Base-by-base conservation (phyloP, 2,329 filamentous ascomycete species). In the Alternaria triticina region DNA sequence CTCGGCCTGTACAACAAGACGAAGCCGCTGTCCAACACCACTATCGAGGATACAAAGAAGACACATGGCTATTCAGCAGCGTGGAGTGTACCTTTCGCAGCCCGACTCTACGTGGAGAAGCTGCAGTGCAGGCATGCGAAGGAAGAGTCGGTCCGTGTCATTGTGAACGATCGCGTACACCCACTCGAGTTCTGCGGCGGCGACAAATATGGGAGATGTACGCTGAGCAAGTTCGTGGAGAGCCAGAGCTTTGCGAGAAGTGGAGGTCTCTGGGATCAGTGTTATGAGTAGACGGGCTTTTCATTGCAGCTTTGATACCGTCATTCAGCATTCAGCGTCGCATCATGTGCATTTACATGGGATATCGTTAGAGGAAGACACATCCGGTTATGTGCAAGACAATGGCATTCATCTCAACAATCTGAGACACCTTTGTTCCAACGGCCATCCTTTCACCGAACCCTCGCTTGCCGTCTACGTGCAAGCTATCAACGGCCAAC, bases 51-150 rank as follows among this genome's bases (percentile, higher is more conserved):
- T 46, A 83, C 87, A 0, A 70, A 80, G 6, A 78, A 88, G 60
- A 86, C 86, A 1, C 84, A 87, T 36, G 92, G 93, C 4, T 97
- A 89, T 77, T 90, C 91, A 11, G 88, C 92, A 1, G 86, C 90
- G 13, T 95, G 91, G 90, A 87, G 88, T 0, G 93, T 97, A 17
- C 92, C 94, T 0, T 97, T 97, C 80, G 92, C 86, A 0, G 90
- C 88, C 17, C 85, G 94, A 57, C 87, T 93, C 79, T 97, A 96
- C 77, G 88, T 97, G 36, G 94, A 97, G 85, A 96, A 95, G 85
- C 89, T 97, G 87, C 80, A 80, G 44, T 97, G 94, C 77, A 76
- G 76, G 3, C 82, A 75, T 13, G 77, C 81, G n/a, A 67, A 80
- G 2, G 88, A 93, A 74, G 91, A 96, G 78, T 83, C 91, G 56